Conservation (phyloP, 208 protist species). For the Trypanosoma grayi region DNA sequence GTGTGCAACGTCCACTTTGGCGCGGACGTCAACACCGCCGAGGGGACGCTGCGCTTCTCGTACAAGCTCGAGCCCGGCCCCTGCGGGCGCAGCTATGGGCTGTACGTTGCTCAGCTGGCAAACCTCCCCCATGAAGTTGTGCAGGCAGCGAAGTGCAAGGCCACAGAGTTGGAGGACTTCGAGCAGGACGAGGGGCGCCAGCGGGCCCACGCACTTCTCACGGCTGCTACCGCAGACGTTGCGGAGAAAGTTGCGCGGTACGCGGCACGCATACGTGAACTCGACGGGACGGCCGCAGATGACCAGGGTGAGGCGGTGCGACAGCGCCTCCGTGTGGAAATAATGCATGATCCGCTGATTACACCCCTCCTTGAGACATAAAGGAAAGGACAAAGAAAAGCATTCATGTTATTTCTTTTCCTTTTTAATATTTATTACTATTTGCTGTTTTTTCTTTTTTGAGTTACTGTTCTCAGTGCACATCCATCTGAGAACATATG, state of each 20-base stretch:
- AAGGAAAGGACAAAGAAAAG: neutral
- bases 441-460: conserved; percentile 3
- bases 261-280: conserved; percentile 66
- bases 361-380: conserved; percentile 26
- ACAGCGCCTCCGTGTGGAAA: conserved; percentile 47
- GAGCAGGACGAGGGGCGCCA: conserved; percentile 29
- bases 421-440: conserved; percentile 1
- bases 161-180: conserved; percentile 83
- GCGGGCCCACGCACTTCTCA: conserved; percentile 2
- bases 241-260: conserved; percentile 41
- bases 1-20: conserved; percentile 85
- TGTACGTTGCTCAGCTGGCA: conserved; percentile 90
- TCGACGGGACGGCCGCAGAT: conserved; percentile 16
- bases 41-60: conserved; percentile 77
- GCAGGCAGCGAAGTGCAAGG: conserved; percentile 71
- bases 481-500: too few species aligned
- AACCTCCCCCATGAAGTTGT: conserved; percentile 85
- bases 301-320: conserved; percentile 18
- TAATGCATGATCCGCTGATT: conserved; percentile 38
- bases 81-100: conserved; percentile 90
- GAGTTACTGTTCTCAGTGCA: too few species aligned
- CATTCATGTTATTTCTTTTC: too few species aligned
- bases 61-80: conserved; percentile 85
- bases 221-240: conserved; percentile 26
- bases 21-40: conserved; percentile 61